Base-by-base conservation (phyloP, 1,284 basidiomycete genomes). In the Cryptococcus wingfieldii region DNA sequence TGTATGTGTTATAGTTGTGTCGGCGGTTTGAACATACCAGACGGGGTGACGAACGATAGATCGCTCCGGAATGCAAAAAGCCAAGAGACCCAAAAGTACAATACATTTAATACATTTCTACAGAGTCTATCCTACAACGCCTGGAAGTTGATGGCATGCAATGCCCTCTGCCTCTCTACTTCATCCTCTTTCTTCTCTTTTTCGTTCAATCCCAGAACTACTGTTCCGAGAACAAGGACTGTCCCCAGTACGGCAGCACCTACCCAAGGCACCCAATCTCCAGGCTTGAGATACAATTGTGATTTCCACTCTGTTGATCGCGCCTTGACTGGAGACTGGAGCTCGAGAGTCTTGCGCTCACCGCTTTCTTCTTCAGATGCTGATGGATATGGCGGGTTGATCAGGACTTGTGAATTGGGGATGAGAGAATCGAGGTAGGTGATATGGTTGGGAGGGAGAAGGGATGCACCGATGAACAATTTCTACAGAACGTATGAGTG, bases 201-300 rank as follows among this genome's bases (percentile, higher is more conserved):
- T 66, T 94, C 71, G 79, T 96, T 91, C 66, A 98, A 75, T 51
- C 90, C 84, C 44, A 93, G 81, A 48, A 97, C 92, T 47, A 97
- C 87, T 16, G 85, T 78, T 0, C 86, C 90, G 44, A 99, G 79
- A 38, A 90, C 70, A 1, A 84, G 67, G 44, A 88, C 90, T 3
- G 88, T 84, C 1, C 82, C 85, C 3, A 92, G 79, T 0, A 97
- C 85, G 0, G 88, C 90, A 42, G 92, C 77, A 4, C 89, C 93
- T 12, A 99, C 96, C 89, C 89, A 95, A 1, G 92, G 91, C 62
- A 98, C 91, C 94, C 95, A 98, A 65, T 94, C 89, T 14, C 94
- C 95, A 1, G 95, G 95, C 46, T 93, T 81, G 65, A 99, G 77
- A 72, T 91, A 98, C 56, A 98, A 78, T 79, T 97, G 89, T 56